phyloP scores from a whole-genome alignment of 257 asterid genomes.

The Dorcoceras hygrometricum region DNA sequence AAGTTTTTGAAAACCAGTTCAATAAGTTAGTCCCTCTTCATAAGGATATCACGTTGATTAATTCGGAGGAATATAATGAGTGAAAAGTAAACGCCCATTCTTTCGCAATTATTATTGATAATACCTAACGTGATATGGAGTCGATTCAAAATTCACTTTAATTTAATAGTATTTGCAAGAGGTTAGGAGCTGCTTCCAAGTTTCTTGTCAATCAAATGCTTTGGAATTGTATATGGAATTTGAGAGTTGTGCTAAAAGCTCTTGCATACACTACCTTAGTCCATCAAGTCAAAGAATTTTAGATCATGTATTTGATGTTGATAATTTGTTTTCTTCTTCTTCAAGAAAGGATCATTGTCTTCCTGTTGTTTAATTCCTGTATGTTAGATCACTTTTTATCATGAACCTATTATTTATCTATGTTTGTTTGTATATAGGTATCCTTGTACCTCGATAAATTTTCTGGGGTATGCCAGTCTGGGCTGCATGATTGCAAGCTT shows the following conservation, averaged over 20 bases:
- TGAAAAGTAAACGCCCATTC: neutral
- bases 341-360: constrained; percentile 6
- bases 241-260: too few relatives aligned
- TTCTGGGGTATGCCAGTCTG: constrained; percentile 94
- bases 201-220: too few relatives aligned
- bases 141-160: too few relatives aligned
- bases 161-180: too few relatives aligned
- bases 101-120: neutral
- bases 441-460: constrained; percentile 97
- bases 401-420: constrained; percentile 14
- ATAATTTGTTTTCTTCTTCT: neutral
- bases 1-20: too few relatives aligned
- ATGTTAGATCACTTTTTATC: constrained; percentile 6
- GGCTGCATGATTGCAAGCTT: constrained; percentile 97
- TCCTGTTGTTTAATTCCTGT: constrained; percentile 12
- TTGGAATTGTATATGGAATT: too few relatives aligned
- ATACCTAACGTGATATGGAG: neutral
- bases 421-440: constrained; percentile 53
- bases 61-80: neutral
- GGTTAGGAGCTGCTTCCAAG: too few relatives aligned
- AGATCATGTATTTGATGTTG: too few relatives aligned
- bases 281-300: too few relatives aligned
- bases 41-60: too few relatives aligned
- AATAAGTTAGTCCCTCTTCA: too few relatives aligned
- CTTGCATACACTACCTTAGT: too few relatives aligned